Percentiles rank a stretch among this genome's conserved stretches.
Conservation (phyloP, 345 rosid genomes). For the Pugionium dolabratum region DNA sequence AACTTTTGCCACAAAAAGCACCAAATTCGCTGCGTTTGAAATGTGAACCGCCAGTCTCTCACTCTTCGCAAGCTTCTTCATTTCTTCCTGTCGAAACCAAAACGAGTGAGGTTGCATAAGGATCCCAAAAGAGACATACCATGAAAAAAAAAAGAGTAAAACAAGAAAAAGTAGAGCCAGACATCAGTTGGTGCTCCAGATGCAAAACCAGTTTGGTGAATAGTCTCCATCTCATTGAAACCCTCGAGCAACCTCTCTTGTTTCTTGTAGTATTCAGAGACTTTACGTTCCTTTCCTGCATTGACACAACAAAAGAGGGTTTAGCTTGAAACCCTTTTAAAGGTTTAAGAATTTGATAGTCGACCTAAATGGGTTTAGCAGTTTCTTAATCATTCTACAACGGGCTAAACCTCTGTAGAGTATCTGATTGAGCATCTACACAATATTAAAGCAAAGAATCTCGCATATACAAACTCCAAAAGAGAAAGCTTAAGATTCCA, state of each 20-base stretch:
- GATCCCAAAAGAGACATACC: not conserved
- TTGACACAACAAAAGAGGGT: conserved; percentile 8
- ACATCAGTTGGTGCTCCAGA: conserved; percentile 74
- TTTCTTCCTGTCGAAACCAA: conserved; percentile 55
- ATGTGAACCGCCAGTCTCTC: conserved; percentile 65
- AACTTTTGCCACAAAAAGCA: conserved; percentile 73
- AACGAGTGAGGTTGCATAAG: not conserved
- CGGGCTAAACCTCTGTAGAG: not conserved
- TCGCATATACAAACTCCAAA: conserved; percentile 20
- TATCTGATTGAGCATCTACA: conserved; percentile 30
- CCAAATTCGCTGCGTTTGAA: conserved; percentile 64
- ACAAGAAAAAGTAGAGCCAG: not conserved
- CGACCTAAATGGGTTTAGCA: not conserved
- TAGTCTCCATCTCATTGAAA: conserved; percentile 77
- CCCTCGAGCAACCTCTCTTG: conserved; percentile 81
- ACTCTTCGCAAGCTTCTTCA: conserved; percentile 65
- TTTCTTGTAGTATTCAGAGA: conserved; percentile 78
- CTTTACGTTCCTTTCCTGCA: conserved; percentile 63
- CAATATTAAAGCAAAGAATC: conserved; percentile 18
- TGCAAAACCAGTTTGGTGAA: conserved; percentile 55
- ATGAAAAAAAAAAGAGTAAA: not conserved
- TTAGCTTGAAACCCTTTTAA: not conserved
- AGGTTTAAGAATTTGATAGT: not conserved
- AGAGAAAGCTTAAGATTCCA: conserved; percentile 25
- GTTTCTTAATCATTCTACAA: conserved; percentile 6